Percentiles rank a stretch among this genome's conserved stretches.
phyloP scores from a whole-genome alignment of 164 flowering plant genomes.

The Euptelea pleiosperma region DNA sequence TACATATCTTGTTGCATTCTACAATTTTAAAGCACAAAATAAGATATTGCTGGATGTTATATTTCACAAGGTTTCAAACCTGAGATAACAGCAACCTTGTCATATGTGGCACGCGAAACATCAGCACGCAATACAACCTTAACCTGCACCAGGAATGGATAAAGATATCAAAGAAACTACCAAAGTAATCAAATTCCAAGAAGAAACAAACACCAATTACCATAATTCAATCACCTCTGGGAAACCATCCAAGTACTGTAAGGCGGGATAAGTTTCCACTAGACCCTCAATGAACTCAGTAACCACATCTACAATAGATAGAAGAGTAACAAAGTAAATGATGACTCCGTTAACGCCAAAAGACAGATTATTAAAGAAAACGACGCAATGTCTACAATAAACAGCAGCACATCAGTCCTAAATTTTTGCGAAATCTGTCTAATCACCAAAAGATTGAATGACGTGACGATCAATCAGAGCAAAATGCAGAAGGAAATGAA shows the following conservation, averaged over 20 bases:
- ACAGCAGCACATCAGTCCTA: background rate
- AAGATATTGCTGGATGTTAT: no score
- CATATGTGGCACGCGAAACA: conserved; percentile 58
- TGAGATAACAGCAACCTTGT: conserved; percentile 93
- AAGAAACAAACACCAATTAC: background rate
- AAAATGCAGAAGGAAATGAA: background rate
- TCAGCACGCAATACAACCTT: conserved; percentile 95
- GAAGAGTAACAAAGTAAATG: background rate
- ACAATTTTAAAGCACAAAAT: no score
- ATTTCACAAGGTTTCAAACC: conserved; percentile 41
- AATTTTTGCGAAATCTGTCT: no score
- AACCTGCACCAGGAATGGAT: conserved; percentile 37
- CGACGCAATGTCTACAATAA: background rate
- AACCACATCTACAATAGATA: conserved; percentile 62
- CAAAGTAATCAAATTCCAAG: background rate
- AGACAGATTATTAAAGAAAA: background rate
- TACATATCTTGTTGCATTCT: no score
- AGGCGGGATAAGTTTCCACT: conserved; percentile 82
- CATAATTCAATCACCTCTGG: conserved; percentile 54
- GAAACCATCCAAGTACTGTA: conserved; percentile 89
- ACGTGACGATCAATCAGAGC: background rate
- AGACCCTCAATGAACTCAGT: conserved; percentile 92
- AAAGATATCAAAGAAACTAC: background rate
- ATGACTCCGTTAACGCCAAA: background rate
- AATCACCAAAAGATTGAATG: background rate